Conservation (phyloP, 345 rosid genomes). For the Garcia nutans region DNA sequence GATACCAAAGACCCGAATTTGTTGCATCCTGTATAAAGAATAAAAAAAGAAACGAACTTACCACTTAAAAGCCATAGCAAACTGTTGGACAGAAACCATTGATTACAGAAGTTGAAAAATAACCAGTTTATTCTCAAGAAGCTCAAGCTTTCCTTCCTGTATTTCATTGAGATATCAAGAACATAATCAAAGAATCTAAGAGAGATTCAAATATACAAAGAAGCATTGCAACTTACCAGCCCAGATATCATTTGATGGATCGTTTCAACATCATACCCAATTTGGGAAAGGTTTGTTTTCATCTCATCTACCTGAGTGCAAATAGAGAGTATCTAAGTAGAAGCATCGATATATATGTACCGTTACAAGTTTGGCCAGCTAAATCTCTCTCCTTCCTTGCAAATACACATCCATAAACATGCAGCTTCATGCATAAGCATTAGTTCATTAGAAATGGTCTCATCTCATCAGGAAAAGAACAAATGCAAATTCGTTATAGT, state of each 20-base stretch:
- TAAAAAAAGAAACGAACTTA: conserved; percentile 7
- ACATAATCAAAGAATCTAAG: conserved; percentile 1
- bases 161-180: conserved; percentile 22
- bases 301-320: conserved; percentile 61
- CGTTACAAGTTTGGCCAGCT: neutral
- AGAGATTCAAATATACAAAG: conserved; percentile 2
- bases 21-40: conserved; percentile 52
- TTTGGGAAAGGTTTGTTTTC: conserved; percentile 70
- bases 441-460: neutral
- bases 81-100: neutral
- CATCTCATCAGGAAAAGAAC: neutral
- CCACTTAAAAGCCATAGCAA: neutral
- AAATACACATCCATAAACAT: neutral
- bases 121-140: conserved; percentile 82
- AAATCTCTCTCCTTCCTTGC: neutral
- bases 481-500: neutral
- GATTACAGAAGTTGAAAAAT: conserved; percentile 10
- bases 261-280: conserved; percentile 66
- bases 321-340: conserved; percentile 18
- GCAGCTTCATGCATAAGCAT: neutral
- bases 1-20: conserved; percentile 70
- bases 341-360: conserved; percentile 4
- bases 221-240: conserved; percentile 54
- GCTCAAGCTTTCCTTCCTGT: conserved; percentile 84
- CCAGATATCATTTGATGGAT: conserved; percentile 74